Evolutionary conservation across 2,329 filamentous ascomycete species (phyloP).

Genomic region (Zymoseptoria brevis): DNA sequence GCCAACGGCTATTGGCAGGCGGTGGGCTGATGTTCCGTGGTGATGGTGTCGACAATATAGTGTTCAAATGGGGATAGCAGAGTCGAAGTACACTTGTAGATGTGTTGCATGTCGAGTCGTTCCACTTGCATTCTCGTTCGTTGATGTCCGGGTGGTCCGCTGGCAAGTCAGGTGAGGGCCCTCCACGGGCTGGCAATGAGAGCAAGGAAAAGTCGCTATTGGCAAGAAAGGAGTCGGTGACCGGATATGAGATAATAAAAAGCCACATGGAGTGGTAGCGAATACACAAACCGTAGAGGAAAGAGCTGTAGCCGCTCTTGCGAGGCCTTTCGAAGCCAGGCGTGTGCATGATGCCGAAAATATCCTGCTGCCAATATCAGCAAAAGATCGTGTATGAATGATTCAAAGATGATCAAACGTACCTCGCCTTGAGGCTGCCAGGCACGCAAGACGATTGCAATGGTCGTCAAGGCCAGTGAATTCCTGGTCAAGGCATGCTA

Average conservation of each 20-base stretch:
- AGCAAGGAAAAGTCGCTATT: not conserved
- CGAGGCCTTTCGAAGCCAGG: not conserved
- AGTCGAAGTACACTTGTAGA: not conserved
- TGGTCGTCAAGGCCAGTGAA: not conserved
- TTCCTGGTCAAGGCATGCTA: slow-evolving; percentile 3
- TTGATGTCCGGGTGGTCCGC: not conserved
- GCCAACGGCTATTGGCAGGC: not conserved
- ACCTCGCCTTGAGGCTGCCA: not conserved
- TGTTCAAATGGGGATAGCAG: not conserved
- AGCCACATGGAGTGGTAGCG: not conserved
- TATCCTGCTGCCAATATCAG: slow-evolving; percentile 2
- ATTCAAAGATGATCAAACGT: not conserved
- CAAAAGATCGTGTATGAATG: slow-evolving; percentile 1
- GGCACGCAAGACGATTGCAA: not conserved
- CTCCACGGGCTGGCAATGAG: not conserved
- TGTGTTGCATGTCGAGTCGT: not conserved
- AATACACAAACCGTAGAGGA: not conserved
- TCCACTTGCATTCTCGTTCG: not conserved
- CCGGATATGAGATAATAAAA: not conserved
- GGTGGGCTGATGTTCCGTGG: not conserved
- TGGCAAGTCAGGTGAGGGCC: not conserved
- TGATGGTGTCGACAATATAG: not conserved
- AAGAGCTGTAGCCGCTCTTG: not conserved
- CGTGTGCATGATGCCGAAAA: not conserved
- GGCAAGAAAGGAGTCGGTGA: slow-evolving; percentile 1